phyloP scores from a whole-genome alignment of 2,329 filamentous ascomycete species.

The Phialocephala sp. region DNA sequence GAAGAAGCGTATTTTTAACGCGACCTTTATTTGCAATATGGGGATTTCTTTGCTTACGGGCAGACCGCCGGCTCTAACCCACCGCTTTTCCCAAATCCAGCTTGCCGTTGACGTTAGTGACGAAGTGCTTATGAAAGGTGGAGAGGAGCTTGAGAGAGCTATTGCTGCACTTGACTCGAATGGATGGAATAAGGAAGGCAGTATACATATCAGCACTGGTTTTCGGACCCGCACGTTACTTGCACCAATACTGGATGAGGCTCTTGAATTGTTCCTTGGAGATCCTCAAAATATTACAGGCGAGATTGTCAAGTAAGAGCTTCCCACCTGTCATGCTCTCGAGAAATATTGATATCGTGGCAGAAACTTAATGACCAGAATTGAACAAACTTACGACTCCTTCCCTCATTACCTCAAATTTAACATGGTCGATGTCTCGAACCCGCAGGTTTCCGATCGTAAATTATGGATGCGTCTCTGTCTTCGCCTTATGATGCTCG shows the following conservation, averaged over 20 bases:
- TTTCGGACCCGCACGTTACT: slow-evolving; percentile 52
- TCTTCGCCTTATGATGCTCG: slow-evolving; percentile 55
- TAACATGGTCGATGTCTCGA: slow-evolving; percentile 48
- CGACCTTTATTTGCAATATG: slow-evolving; percentile 54
- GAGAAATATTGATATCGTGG: slow-evolving; percentile 3
- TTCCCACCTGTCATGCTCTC: not conserved
- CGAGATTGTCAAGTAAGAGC: slow-evolving; percentile 32
- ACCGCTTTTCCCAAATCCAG: slow-evolving; percentile 60
- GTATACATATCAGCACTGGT: slow-evolving; percentile 51
- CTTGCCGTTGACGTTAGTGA: slow-evolving; percentile 60
- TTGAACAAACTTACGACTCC: slow-evolving; percentile 48
- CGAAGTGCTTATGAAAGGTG: slow-evolving; percentile 51
- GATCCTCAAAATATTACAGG: slow-evolving; percentile 29
- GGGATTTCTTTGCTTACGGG: slow-evolving; percentile 57
- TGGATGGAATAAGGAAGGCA: slow-evolving; percentile 58
- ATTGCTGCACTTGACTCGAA: slow-evolving; percentile 50
- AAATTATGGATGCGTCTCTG: slow-evolving; percentile 53
- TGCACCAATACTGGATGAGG: slow-evolving; percentile 61
- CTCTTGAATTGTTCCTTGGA: slow-evolving; percentile 59
- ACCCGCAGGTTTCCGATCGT: slow-evolving; percentile 43
- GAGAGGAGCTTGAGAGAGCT: slow-evolving; percentile 46
- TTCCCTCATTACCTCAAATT: slow-evolving; percentile 43
- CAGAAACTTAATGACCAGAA: slow-evolving; percentile 29
- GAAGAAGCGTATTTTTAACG: slow-evolving; percentile 44
- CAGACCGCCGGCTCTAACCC: slow-evolving; percentile 57